Evolutionary conservation across 208 protist genomes (phyloP).

Genomic region (Angomonas deanei): DNA sequence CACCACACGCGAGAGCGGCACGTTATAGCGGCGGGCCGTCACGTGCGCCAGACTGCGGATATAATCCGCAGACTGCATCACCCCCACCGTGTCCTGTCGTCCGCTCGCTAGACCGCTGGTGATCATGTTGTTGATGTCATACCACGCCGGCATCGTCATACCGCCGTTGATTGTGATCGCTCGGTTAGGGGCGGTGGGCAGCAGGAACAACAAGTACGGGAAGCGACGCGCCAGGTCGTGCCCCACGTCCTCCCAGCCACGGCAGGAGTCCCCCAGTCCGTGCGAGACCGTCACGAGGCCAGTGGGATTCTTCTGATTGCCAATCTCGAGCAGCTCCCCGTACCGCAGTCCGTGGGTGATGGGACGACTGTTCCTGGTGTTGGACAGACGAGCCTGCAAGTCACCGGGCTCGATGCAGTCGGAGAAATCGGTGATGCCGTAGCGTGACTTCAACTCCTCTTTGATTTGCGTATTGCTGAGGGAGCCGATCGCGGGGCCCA

Average conservation of each 20-base stretch:
- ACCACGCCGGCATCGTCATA: constrained; percentile 88
- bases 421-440: constrained; percentile 52
- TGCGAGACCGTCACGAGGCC: constrained; percentile 88
- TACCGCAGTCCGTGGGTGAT: constrained; percentile 48
- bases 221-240: constrained; percentile 47
- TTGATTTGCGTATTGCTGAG: constrained; percentile 61
- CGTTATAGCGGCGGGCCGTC: constrained; percentile 36
- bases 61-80: constrained; percentile 65
- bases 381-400: constrained; percentile 52
- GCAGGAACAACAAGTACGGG: constrained; percentile 86
- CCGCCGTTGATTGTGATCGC: constrained; percentile 89
- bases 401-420: constrained; percentile 70
- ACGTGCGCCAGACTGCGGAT: constrained; percentile 58
- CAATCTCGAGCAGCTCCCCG: constrained; percentile 57
- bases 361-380: constrained; percentile 22
- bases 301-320: constrained; percentile 59
- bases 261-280: constrained; percentile 85
- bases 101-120: constrained; percentile 16
- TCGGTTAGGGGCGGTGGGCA: constrained; percentile 79
- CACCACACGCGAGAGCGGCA: constrained; percentile 70
- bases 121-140: constrained; percentile 80
- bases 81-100: constrained; percentile 34
- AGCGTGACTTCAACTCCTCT: constrained; percentile 56
- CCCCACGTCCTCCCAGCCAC: constrained; percentile 85
- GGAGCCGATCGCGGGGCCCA: constrained; percentile 24